phyloP scores from a whole-genome alignment of 2,329 filamentous ascomycete species.

The Pseudohalonectria lignicola region DNA sequence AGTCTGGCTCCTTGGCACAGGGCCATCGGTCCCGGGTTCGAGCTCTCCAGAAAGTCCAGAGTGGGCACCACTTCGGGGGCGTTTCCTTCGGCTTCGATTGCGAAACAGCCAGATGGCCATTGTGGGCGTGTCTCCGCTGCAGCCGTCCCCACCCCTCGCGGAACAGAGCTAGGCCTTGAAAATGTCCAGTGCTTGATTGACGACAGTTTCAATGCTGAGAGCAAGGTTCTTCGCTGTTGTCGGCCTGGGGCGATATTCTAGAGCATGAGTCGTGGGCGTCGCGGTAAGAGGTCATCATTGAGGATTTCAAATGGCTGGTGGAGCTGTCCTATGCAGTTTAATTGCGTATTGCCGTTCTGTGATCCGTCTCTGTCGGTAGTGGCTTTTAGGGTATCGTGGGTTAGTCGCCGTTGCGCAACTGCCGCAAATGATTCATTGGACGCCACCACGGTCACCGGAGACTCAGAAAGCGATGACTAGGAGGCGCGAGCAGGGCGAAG shows the following conservation, averaged over 20 bases:
- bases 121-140: background rate
- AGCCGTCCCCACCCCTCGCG: background rate
- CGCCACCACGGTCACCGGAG: too few species aligned
- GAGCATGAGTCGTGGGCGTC: background rate
- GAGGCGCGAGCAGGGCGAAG: too few species aligned
- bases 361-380: too few species aligned
- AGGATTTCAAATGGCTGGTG: background rate
- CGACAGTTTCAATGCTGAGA: conserved; percentile 2
- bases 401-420: too few species aligned
- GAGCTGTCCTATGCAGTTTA: too few species aligned
- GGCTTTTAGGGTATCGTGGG: too few species aligned
- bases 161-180: background rate
- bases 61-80: conserved; percentile 38
- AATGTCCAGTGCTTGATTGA: background rate
- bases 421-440: too few species aligned
- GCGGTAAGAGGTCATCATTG: background rate
- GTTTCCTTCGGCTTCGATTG: conserved; percentile 58
- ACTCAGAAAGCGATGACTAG: too few species aligned
- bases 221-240: background rate
- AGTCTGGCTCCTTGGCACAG: conserved; percentile 19
- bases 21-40: conserved; percentile 30
- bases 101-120: conserved; percentile 84
- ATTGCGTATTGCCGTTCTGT: too few species aligned
- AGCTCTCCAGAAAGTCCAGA: too few species aligned
- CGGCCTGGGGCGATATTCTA: background rate